Base-by-base conservation (phyloP, 148 eudicot genomes). In the Silene conica region DNA sequence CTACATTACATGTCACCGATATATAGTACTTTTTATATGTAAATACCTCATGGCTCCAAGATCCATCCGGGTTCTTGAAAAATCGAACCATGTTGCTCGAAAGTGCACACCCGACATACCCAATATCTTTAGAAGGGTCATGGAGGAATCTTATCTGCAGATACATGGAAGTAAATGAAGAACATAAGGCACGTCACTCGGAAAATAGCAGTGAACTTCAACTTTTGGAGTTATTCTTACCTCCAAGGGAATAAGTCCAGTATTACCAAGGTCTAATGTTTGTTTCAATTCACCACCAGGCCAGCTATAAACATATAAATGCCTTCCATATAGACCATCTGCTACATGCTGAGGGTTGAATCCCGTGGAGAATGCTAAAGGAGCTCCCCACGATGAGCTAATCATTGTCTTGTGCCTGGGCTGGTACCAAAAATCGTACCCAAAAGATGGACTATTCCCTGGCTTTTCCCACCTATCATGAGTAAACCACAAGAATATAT, bases 331-430 rank as follows among this genome's bases (percentile, higher is more conserved):
- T 22, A 90, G 86, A 55, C 97, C 99, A 65, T 90, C 97, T 0
- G 99, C 72, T 46, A 96, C 97, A 77, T 96, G 86, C 74, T 96
- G 89, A 48, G 84, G 99, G 77, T 96, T 78, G 80, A 96, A 96
- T n/a, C 99, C 99, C 82, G 84, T 82, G 75, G 96, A 85, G 81
- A 96, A 96, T 66, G 99, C 99, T 59, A 78, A 74, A 8, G 99
- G 99, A 54, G 97, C 97, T 67, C 99, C 99, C 99, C 99, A 96
- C 52, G 99, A 87, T 68, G 91, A 87, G 86, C 99, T 96, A 66
- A 96, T 92, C 99, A 96, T 96, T 23, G 97, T 96, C 80, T 89
- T 85, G 73, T 90, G 96, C 45, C 91, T 86, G 25, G 99, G 99
- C 80, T 96, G 99, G 80, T 96, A 96, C 99, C 99, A 96, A 79